phyloP scores from a whole-genome alignment of 805 yeast species.

The Zygoascus ofunaensis region DNA sequence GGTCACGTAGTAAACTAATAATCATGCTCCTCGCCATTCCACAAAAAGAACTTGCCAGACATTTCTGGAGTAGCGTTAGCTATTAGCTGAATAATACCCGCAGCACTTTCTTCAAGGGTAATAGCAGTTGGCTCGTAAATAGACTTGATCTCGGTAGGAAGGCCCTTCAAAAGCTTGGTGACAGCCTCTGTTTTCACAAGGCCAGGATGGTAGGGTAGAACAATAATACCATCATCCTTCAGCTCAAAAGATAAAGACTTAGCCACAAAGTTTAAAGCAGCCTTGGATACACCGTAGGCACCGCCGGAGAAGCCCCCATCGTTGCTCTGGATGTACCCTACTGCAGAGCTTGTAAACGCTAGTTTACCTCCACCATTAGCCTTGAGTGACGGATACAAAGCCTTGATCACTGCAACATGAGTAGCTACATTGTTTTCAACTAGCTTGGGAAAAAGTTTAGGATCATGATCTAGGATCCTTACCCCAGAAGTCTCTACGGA shows the following conservation, averaged over 20 bases:
- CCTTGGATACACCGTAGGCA: slow-evolving; percentile 33
- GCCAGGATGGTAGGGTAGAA: slow-evolving; percentile 33
- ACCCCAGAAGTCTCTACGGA: background rate
- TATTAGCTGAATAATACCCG: background rate
- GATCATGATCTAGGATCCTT: background rate
- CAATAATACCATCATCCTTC: slow-evolving; percentile 21
- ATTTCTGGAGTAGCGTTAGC: background rate
- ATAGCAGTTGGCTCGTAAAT: background rate
- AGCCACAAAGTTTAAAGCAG: slow-evolving; percentile 29
- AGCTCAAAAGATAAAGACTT: slow-evolving; percentile 24
- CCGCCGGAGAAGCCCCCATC: background rate
- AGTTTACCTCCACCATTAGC: background rate
- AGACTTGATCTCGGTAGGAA: background rate
- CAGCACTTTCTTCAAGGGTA: background rate
- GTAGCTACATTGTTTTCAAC: background rate
- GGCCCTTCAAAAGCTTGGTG: no score
- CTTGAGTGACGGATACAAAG: background rate
- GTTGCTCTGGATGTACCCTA: background rate
- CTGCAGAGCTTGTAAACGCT: background rate
- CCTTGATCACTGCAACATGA: background rate
- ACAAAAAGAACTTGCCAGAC: background rate
- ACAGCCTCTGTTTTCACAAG: slow-evolving; percentile 21
- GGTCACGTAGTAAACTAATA: no score
- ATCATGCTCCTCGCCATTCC: background rate
- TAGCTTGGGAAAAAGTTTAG: background rate